phyloP scores from a whole-genome alignment of 192 early-diverging fungal species.

The Phlyctochytrium bullatum region DNA sequence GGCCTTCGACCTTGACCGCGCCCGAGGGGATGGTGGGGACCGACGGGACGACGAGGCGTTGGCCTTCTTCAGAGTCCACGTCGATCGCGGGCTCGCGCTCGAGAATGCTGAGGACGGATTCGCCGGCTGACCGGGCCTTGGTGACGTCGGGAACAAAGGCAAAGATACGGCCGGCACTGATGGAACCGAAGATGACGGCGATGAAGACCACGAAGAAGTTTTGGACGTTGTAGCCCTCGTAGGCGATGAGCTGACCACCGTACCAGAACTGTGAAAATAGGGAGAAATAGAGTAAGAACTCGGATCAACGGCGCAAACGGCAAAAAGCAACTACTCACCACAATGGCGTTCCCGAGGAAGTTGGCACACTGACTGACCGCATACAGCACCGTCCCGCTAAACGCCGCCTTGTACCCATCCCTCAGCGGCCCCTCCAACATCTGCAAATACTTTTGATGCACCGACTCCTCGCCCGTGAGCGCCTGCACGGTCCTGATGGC shows the following conservation, averaged over 20 bases:
- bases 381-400: constrained; percentile 64
- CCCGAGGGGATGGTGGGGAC: background rate
- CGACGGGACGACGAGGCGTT: constrained; percentile 5
- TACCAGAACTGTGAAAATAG: constrained; percentile 37
- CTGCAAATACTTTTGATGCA: constrained; percentile 60
- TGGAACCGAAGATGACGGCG: constrained; percentile 46
- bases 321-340: constrained; percentile 1
- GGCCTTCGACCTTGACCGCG: constrained; percentile 26
- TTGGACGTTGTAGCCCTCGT: constrained; percentile 43
- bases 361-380: constrained; percentile 71
- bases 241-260: constrained; percentile 32
- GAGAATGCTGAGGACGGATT: constrained; percentile 40
- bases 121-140: constrained; percentile 45
- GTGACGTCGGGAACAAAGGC: constrained; percentile 44
- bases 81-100: constrained; percentile 50
- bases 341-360: constrained; percentile 70
- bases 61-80: constrained; percentile 42
- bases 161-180: constrained; percentile 42
- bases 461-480: constrained; percentile 68
- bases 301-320: background rate
- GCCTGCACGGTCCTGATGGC: constrained; percentile 84
- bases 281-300: background rate
- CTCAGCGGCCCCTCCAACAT: constrained; percentile 66
- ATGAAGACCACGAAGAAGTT: constrained; percentile 52
- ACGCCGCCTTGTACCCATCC: constrained; percentile 59